Percentiles rank a stretch among this genome's conserved stretches.
phyloP scores from a whole-genome alignment of 768 basidiomycete species.

The Termitomyces sp. region DNA sequence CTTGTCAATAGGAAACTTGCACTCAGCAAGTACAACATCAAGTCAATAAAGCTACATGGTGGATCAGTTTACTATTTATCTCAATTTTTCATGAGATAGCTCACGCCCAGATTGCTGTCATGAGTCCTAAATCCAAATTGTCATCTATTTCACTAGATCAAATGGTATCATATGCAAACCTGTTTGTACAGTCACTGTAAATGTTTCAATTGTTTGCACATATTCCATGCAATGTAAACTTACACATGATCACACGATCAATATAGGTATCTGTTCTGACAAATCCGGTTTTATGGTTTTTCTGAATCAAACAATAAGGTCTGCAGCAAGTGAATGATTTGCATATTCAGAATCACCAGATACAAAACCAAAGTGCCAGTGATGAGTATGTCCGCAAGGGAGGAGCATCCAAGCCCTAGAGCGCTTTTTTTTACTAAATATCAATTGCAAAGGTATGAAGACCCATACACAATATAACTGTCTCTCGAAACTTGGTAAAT shows the following conservation, averaged over 20 bases:
- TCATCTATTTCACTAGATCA: neutral
- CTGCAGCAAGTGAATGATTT: neutral
- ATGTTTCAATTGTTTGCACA: neutral
- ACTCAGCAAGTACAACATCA: slow-evolving; percentile 20
- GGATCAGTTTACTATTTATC: neutral
- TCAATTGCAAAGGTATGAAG: neutral
- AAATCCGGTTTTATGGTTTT: slow-evolving; percentile 32
- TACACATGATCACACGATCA: slow-evolving; percentile 32
- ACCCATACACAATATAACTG: slow-evolving; percentile 13
- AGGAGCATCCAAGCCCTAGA: slow-evolving; percentile 33
- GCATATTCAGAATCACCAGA: slow-evolving; percentile 21
- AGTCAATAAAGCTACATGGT: slow-evolving; percentile 15
- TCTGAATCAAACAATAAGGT: slow-evolving; percentile 16
- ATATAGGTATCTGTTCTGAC: slow-evolving; percentile 29
- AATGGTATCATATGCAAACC: slow-evolving; percentile 8
- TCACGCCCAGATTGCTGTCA: slow-evolving; percentile 25
- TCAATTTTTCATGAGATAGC: neutral
- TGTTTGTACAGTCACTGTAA: slow-evolving; percentile 26
- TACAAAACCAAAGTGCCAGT: slow-evolving; percentile 31
- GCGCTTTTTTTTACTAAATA: neutral
- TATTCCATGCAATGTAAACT: neutral
- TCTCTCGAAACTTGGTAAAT: slow-evolving; percentile 19
- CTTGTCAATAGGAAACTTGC: slow-evolving; percentile 7
- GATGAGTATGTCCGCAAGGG: slow-evolving; percentile 33
- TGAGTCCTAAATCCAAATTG: slow-evolving; percentile 6